phyloP scores from a whole-genome alignment of 108 stramenopile species.

The Ochromonas danica region DNA sequence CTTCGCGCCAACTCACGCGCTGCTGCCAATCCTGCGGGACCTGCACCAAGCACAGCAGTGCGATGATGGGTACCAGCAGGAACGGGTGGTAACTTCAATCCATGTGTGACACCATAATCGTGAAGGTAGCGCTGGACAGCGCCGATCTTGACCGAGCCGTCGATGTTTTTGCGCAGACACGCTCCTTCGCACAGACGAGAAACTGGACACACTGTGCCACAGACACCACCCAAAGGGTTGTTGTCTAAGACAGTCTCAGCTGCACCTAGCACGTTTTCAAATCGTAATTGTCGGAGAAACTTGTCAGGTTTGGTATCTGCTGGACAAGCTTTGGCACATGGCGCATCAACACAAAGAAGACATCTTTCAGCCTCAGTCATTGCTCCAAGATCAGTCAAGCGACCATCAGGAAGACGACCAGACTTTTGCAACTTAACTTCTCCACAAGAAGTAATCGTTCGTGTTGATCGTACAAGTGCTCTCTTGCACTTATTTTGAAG shows the following conservation, averaged over 20 bases:
- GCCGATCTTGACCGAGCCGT: not conserved
- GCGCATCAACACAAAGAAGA: not conserved
- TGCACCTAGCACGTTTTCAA: not conserved
- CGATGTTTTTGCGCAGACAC: not conserved
- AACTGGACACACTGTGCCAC: not conserved
- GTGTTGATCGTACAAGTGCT: too few relatives aligned
- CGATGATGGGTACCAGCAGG: not conserved
- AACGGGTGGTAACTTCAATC: not conserved
- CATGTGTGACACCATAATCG: not conserved
- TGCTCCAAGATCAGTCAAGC: not conserved
- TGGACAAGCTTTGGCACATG: not conserved
- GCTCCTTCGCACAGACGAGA: not conserved
- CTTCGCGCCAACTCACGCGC: not conserved
- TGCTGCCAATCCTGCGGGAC: not conserved
- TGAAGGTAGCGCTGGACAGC: not conserved
- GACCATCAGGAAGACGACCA: not conserved
- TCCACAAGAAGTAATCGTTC: too few relatives aligned
- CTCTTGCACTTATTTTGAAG: too few relatives aligned
- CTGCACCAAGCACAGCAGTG: not conserved
- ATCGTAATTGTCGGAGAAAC: not conserved
- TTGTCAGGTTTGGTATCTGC: not conserved
- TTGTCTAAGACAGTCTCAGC: slow-evolving; percentile 1
- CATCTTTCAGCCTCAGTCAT: not conserved
- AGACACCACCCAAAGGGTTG: slow-evolving; percentile 8
- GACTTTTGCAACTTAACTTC: too few relatives aligned